phyloP scores from a whole-genome alignment of 768 basidiomycete species.

The Daedaleopsis sinensis region DNA sequence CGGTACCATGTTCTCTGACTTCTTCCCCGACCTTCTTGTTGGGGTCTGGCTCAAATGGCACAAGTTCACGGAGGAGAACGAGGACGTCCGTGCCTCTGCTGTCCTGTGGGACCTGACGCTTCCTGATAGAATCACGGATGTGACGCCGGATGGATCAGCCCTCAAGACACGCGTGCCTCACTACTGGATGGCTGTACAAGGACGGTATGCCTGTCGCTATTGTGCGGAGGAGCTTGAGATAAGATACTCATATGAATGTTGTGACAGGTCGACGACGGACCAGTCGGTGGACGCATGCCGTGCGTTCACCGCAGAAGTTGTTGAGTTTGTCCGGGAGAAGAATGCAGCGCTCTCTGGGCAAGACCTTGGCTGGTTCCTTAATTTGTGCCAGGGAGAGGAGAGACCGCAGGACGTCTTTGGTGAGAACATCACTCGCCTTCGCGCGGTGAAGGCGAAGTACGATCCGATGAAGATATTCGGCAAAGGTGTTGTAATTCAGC shows the following conservation, averaged over 20 bases:
- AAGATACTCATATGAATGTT: too few species aligned
- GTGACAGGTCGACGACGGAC: conserved; percentile 21
- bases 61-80: conserved; percentile 18
- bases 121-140: conserved; percentile 12
- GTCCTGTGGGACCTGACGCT: conserved; percentile 22
- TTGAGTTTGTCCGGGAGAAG: conserved; percentile 19
- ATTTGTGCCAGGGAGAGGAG: conserved; percentile 29
- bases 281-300: conserved; percentile 6
- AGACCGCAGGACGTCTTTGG: conserved; percentile 33
- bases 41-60: conserved; percentile 20
- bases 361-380: conserved; percentile 25
- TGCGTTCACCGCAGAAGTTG: conserved; percentile 6
- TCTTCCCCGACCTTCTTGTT: conserved; percentile 16
- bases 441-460: conserved; percentile 34
- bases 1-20: conserved; percentile 19
- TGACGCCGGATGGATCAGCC: conserved; percentile 13
- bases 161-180: conserved; percentile 19
- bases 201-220: conserved; percentile 13
- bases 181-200: conserved; percentile 27
- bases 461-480: conserved; percentile 36
- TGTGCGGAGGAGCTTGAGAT: too few species aligned
- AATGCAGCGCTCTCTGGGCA: conserved; percentile 20
- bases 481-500: conserved; percentile 31
- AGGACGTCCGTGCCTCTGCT: conserved; percentile 17
- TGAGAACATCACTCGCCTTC: conserved; percentile 27